Percentiles rank a stretch among this genome's conserved stretches.
phyloP scores from a whole-genome alignment of 495 filamentous ascomycete species.

The Choiromyces venosus region DNA sequence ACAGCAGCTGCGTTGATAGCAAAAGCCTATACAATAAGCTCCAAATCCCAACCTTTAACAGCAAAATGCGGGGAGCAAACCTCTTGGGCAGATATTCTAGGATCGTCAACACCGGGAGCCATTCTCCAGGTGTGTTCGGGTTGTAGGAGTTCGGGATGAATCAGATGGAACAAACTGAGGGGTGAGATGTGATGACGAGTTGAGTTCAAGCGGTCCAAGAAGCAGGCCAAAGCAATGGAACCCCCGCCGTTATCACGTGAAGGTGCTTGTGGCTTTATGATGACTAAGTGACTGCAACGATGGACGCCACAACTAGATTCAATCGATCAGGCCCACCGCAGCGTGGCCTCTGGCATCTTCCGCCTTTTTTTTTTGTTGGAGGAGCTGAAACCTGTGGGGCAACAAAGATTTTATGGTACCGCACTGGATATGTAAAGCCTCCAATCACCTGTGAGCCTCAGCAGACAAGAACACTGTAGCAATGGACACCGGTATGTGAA shows the following conservation, averaged over 20 bases:
- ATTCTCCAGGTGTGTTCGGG: constrained; percentile 14
- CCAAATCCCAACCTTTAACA: constrained; percentile 19
- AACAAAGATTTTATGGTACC: not conserved
- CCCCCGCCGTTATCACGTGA: constrained; percentile 35
- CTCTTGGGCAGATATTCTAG: constrained; percentile 38
- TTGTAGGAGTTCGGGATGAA: not conserved
- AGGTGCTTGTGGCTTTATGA: constrained; percentile 6
- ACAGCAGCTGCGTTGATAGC: constrained; percentile 42
- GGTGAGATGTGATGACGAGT: constrained; percentile 18
- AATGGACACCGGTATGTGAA: not conserved
- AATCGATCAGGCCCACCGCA: constrained; percentile 9
- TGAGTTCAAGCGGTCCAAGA: constrained; percentile 2
- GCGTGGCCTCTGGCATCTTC: not conserved
- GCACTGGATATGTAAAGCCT: not conserved
- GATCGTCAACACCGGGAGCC: constrained; percentile 21
- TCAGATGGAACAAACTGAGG: constrained; percentile 12
- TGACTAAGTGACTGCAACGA: not conserved
- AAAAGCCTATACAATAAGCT: constrained; percentile 32
- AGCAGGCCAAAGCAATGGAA: not conserved
- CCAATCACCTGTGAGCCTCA: not conserved
- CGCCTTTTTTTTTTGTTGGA: not conserved
- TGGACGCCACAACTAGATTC: not conserved
- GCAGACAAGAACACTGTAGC: not conserved
- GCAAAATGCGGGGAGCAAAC: constrained; percentile 18
- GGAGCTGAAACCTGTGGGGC: not conserved